Percentiles rank a stretch among this genome's conserved stretches.
Evolutionary conservation across 257 asterid species (phyloP).

Genomic region (Pogostemon cablin): DNA sequence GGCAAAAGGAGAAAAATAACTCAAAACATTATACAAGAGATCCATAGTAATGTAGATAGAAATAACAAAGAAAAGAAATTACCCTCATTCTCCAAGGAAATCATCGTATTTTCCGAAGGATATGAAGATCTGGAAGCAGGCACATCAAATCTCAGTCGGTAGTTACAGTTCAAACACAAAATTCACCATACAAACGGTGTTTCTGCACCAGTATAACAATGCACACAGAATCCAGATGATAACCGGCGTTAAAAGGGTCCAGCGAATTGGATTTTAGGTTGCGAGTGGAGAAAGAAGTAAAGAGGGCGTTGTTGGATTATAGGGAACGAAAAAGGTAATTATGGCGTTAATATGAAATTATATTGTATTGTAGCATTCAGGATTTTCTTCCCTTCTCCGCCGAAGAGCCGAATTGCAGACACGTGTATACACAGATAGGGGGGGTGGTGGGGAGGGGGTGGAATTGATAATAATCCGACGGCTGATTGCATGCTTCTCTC

Average conservation of each 20-base stretch:
- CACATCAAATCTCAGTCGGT: conserved; percentile 72
- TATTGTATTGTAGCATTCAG: not conserved
- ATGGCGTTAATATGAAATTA: not conserved
- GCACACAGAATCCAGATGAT: not conserved
- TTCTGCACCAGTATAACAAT: not conserved
- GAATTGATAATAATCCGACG: no score
- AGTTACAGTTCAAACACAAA: conserved; percentile 29
- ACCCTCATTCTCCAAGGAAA: conserved; percentile 72
- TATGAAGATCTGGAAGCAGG: conserved; percentile 61
- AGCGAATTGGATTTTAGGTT: conserved; percentile 31
- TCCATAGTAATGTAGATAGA: conserved; percentile 17
- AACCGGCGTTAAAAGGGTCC: not conserved
- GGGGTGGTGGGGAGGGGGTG: no score
- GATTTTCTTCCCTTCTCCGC: not conserved
- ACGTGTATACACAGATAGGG: no score
- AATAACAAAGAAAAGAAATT: not conserved
- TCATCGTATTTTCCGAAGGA: conserved; percentile 52
- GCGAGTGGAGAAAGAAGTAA: conserved; percentile 30
- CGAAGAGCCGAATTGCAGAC: no score
- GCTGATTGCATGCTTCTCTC: no score
- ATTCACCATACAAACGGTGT: conserved; percentile 9
- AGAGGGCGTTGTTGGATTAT: conserved; percentile 35
- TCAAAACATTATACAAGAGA: conserved; percentile 25
- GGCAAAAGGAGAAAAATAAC: not conserved
- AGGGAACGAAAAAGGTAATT: conserved; percentile 23